Evolutionary conservation across 116 monocot genomes (phyloP), one percentile per base, ranked within the genome.

Genomic region (Iris pallida): DNA sequence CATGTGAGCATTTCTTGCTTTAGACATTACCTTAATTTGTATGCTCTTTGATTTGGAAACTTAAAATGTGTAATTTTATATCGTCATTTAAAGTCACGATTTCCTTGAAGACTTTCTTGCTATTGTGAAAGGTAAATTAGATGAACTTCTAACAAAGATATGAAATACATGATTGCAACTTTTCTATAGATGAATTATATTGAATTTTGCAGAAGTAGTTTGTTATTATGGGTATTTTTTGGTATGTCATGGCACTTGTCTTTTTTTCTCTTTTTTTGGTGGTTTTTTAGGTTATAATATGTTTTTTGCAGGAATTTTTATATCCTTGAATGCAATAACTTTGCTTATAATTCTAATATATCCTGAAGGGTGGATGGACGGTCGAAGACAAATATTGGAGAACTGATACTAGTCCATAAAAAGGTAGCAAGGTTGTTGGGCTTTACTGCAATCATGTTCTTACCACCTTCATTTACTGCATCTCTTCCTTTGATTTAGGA

Each of bases 401-500:
- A 79, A 54, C 71, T 85, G 4, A 68, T 89, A 73, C 77, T 85
- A 57, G 83, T 97, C 63, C 96, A 97, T 72, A 92, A 80, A 69
- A 83, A 68, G 89, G 96, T 19, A 83, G 75, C 75, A 91, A 91
- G 71, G 82, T 91, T 55, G 81, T 77, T 49, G 85, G 92, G 51
- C 86, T 97, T 66, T 87, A 97, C 45, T 97, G 82, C 72, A 97
- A 97, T 78, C 96, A 89, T 74, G 58, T 76, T 62, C 82, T n/a
- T n/a, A n/a, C n/a, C n/a, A n/a, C n/a, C n/a, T n/a, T n/a, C n/a
- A n/a, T n/a, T n/a, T n/a, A n/a, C n/a, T n/a, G n/a, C n/a, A n/a
- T n/a, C n/a, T n/a, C n/a, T n/a, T n/a, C n/a, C n/a, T n/a, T n/a
- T n/a, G n/a, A n/a, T n/a, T n/a, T n/a, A n/a, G n/a, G n/a, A n/a